These are phyloP conservation scores for Neurospora sublineolata DNA, from an alignment of 495 filamentous ascomycete genomes.

Conservation along the genomic window DNA sequence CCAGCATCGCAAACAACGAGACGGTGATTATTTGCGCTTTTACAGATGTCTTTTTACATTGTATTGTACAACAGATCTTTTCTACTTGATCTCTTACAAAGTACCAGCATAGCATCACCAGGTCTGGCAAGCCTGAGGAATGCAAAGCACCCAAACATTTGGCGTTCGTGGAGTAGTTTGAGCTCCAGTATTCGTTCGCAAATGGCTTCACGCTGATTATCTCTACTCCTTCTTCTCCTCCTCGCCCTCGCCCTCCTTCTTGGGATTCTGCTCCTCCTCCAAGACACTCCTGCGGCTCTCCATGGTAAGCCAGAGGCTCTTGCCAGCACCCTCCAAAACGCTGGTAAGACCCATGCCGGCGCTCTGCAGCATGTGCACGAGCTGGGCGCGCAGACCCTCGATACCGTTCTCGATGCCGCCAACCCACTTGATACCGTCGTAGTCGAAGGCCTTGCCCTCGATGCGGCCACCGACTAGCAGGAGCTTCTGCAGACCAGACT, in stretches of 20 bases:
- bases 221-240: constrained; percentile 23
- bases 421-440: constrained; percentile 69
- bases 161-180: neutral
- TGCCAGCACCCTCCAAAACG: constrained; percentile 61
- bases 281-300: constrained; percentile 66
- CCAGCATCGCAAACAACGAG: neutral
- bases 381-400: constrained; percentile 68
- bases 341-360: constrained; percentile 61
- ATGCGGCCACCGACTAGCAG: constrained; percentile 76
- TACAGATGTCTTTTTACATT: neutral
- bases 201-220: constrained; percentile 2
- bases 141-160: neutral
- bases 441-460: constrained; percentile 71
- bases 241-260: constrained; percentile 18
- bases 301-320: constrained; percentile 71
- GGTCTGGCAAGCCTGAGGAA: neutral
- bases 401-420: constrained; percentile 73
- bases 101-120: neutral
- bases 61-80: neutral
- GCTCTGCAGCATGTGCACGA: constrained; percentile 66
- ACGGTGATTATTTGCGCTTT: neutral
- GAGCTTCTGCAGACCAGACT: constrained; percentile 75
- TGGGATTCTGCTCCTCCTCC: constrained; percentile 57
- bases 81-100: neutral
- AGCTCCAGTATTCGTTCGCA: neutral